phyloP scores from a whole-genome alignment of 2,329 filamentous ascomycete genomes.

The Didymella keratinophila region DNA sequence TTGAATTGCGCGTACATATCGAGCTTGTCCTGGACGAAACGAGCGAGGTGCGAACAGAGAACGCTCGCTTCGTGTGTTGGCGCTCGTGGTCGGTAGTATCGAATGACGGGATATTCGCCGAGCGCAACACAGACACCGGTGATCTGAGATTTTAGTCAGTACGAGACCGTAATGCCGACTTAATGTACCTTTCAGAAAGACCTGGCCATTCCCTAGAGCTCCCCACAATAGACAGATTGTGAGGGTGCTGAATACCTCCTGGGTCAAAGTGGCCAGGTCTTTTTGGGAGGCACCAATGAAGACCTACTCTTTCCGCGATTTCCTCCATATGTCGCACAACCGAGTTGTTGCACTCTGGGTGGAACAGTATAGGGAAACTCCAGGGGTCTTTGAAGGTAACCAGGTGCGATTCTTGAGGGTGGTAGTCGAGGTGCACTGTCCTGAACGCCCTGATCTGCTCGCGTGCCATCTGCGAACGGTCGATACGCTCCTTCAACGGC shows the following conservation, averaged over 20 bases:
- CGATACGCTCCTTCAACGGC: slow-evolving; percentile 74
- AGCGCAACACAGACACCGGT: slow-evolving; percentile 87
- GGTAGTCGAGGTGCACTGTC: slow-evolving; percentile 87
- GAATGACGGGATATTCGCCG: slow-evolving; percentile 92
- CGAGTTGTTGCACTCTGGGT: slow-evolving; percentile 85
- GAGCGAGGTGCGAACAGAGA: slow-evolving; percentile 84
- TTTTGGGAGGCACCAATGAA: no score
- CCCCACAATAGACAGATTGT: no score
- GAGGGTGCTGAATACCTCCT: no score
- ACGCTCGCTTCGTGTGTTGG: slow-evolving; percentile 87
- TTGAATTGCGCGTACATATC: slow-evolving; percentile 89
- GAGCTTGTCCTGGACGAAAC: slow-evolving; percentile 89
- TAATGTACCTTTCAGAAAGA: no score
- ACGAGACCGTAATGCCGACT: not conserved
- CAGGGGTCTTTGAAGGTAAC: slow-evolving; percentile 93
- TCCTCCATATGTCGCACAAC: slow-evolving; percentile 83
- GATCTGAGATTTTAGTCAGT: slow-evolving; percentile 62
- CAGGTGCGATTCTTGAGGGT: slow-evolving; percentile 87
- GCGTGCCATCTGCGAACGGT: slow-evolving; percentile 72
- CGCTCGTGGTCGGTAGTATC: slow-evolving; percentile 82
- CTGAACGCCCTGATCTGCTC: slow-evolving; percentile 81
- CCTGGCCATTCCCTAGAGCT: no score
- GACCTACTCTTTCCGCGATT: slow-evolving; percentile 81
- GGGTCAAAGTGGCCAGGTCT: no score
- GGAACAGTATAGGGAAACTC: slow-evolving; percentile 93